phyloP scores from a whole-genome alignment of 306 rosid genomes.

The Rosa chinensis region DNA sequence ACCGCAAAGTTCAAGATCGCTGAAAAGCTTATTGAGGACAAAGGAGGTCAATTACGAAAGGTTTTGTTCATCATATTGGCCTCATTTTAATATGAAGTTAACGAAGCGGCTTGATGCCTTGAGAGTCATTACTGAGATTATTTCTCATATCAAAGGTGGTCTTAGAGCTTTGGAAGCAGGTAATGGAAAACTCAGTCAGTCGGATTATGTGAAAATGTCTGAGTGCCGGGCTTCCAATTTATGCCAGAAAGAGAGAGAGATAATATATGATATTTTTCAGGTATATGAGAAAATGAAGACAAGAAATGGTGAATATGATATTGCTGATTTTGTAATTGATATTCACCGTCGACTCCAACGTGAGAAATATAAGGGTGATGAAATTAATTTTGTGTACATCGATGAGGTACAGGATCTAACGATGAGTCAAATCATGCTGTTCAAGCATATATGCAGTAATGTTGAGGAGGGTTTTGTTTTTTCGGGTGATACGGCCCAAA shows the following conservation, averaged over 20 bases:
- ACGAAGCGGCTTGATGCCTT: slow-evolving; percentile 60
- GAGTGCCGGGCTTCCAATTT: slow-evolving; percentile 43
- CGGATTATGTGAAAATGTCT: slow-evolving; percentile 44
- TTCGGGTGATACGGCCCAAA: slow-evolving; percentile 77
- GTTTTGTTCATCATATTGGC: slow-evolving; percentile 62
- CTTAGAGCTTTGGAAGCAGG: slow-evolving; percentile 28
- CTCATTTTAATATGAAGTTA: slow-evolving; percentile 50
- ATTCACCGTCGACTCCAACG: slow-evolving; percentile 47
- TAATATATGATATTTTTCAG: slow-evolving; percentile 49
- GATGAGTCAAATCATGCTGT: slow-evolving; percentile 66
- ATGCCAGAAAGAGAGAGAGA: slow-evolving; percentile 35
- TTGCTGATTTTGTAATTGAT: slow-evolving; percentile 64
- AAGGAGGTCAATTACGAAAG: slow-evolving; percentile 66
- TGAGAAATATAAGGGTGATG: slow-evolving; percentile 50
- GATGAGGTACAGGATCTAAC: slow-evolving; percentile 84
- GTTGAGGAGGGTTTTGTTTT: slow-evolving; percentile 81
- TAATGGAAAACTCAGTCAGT: slow-evolving; percentile 42
- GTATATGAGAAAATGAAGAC: slow-evolving; percentile 64
- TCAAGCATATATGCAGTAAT: slow-evolving; percentile 61
- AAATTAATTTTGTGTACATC: slow-evolving; percentile 55
- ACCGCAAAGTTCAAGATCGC: slow-evolving; percentile 35
- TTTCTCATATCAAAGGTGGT: slow-evolving; percentile 69
- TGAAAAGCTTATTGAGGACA: slow-evolving; percentile 46
- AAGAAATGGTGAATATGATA: slow-evolving; percentile 60
- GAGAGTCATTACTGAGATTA: slow-evolving; percentile 59